These are phyloP conservation scores for Arthonia radiata DNA, from an alignment of 495 filamentous ascomycete species.

Conservation along the genomic window DNA sequence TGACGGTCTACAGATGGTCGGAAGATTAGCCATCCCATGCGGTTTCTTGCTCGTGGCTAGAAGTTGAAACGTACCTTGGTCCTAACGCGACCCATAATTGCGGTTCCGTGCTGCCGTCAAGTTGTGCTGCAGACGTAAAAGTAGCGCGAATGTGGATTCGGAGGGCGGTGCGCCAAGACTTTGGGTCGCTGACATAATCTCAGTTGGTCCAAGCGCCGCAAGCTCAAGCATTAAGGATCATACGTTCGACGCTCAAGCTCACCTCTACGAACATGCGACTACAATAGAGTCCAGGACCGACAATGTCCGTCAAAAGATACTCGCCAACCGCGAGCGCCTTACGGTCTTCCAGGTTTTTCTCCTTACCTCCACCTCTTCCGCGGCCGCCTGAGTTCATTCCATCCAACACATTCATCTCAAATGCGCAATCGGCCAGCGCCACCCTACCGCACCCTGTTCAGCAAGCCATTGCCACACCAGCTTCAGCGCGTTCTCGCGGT, in stretches of 20 bases:
- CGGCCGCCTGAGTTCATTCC: slow-evolving; percentile 16
- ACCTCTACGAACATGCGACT: too few relatives aligned
- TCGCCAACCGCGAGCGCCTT: slow-evolving; percentile 39
- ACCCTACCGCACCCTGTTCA: slow-evolving; percentile 60
- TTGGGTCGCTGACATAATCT: too few relatives aligned
- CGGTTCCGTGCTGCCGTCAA: too few relatives aligned
- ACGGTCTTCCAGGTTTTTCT: slow-evolving; percentile 38
- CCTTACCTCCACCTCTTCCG: slow-evolving; percentile 31
- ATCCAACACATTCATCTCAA: slow-evolving; percentile 17
- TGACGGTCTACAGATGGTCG: slow-evolving; percentile 46
- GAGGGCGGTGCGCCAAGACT: too few relatives aligned
- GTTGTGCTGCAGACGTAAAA: too few relatives aligned
- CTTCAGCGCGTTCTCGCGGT: slow-evolving; percentile 44
- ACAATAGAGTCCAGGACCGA: too few relatives aligned
- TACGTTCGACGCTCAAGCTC: too few relatives aligned
- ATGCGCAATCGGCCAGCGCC: slow-evolving; percentile 31
- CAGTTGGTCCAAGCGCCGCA: too few relatives aligned
- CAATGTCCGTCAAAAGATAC: slow-evolving; percentile 24
- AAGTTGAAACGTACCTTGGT: slow-evolving; percentile 33
- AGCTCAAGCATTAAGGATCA: too few relatives aligned
- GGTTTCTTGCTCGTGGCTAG: slow-evolving; percentile 2
- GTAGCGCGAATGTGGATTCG: too few relatives aligned
- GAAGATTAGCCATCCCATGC: slow-evolving; percentile 5
- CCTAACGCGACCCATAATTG: slow-evolving; percentile 88
- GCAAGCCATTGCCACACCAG: slow-evolving; percentile 60